Evolutionary conservation across 139 green algal species (phyloP).

Genomic region (Coelastrella sp.): DNA sequence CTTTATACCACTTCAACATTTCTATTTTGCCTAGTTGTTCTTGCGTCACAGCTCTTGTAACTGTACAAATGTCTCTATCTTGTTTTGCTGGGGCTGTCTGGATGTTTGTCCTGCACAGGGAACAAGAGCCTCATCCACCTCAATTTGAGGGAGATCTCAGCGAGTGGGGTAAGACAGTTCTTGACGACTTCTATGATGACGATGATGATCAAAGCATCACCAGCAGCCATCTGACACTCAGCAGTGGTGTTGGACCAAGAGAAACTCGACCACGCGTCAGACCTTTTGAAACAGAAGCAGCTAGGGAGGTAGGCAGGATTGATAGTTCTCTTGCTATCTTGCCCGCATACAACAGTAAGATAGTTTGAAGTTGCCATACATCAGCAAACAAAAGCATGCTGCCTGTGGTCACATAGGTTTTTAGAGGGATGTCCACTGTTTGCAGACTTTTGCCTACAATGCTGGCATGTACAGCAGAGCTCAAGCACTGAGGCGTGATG

Average conservation of each 20-base stretch:
- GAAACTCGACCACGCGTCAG: conserved; percentile 29
- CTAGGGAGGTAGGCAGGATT: conserved; percentile 50
- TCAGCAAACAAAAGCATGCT: no score
- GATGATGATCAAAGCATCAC: conserved; percentile 20
- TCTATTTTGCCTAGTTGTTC: no score
- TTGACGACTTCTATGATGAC: conserved; percentile 47
- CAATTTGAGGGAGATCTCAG: conserved; percentile 49
- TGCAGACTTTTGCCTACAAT: conserved; percentile 67
- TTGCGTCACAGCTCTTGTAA: not conserved
- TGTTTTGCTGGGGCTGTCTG: no score
- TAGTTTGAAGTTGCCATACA: no score
- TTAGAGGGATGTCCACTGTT: no score
- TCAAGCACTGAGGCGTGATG: conserved; percentile 60
- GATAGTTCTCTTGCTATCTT: not conserved
- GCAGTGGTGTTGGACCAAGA: conserved; percentile 75
- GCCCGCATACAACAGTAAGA: no score
- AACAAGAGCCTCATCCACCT: not conserved
- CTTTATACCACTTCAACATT: no score
- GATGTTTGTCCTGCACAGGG: not conserved
- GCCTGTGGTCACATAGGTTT: no score
- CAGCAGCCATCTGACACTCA: conserved; percentile 62
- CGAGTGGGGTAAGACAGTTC: conserved; percentile 45
- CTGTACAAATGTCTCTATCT: no score
- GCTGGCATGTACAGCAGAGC: conserved; percentile 61
- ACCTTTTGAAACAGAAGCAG: conserved; percentile 51